Evolutionary conservation across 441 rosid species (phyloP), one percentile per base, ranked within the genome.

Genomic region (Syzygium malaccense): DNA sequence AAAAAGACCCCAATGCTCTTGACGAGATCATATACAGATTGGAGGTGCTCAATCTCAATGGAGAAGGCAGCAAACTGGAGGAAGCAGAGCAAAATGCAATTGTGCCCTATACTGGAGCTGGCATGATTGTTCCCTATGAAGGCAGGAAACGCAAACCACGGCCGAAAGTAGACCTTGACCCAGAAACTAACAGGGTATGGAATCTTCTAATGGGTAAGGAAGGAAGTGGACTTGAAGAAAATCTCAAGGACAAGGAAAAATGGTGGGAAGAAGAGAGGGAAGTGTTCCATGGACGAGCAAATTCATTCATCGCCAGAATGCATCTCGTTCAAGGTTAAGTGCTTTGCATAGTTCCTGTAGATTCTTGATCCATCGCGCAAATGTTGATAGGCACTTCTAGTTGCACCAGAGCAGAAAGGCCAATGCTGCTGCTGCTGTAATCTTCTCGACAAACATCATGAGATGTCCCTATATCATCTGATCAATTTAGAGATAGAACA

Each of bases 251-350:
- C 55, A 97, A 92, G 88, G 95, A 92, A 87, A 91, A 94, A 78
- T 93, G 98, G 97, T 98, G 99, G 99, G 95, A 96, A 87, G 96
- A 95, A 89, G 98, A 98, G 88, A 93, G 99, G 87, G 94, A 91
- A 89, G 94, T 97, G 91, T 96, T 98, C 86, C 91, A 86, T 71
- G 97, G 98, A 80, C 94, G 99, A 87, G 99, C 96, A 28, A 94
- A 96, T 89, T 95, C 99, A 86, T 98, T 98, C 91, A 98, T 98
- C 66, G 99, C 99, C 89, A 91, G 96, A 83, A 98, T 98, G 99
- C 99, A 96, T 94, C 96, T 96, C 20, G 98, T 98, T 86, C 99
- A 98, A 96, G 99, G 99, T 98, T 92, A 85, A 87, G 85, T 88
- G 86, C 88, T 57, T 87, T 88, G 55, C 60, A 88, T 66, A 86